These are phyloP conservation scores for Plasmodium gonderi DNA, from an alignment of 169 alveolate genomes.

Conservation along the genomic window DNA sequence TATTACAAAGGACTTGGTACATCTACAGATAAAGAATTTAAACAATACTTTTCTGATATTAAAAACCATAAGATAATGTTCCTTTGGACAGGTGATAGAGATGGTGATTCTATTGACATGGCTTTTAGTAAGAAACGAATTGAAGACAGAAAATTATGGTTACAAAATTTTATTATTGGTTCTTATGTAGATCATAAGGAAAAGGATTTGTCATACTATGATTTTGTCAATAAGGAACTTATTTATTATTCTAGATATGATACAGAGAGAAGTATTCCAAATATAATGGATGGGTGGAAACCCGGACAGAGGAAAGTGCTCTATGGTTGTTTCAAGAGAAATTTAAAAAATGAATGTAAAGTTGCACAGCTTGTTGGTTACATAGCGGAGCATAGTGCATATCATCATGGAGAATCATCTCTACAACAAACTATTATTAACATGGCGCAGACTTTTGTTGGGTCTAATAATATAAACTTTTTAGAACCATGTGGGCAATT, in stretches of 20 bases:
- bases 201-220: constrained; percentile 89
- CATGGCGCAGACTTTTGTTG: constrained; percentile 99
- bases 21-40: constrained; percentile 98
- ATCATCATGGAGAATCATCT: constrained; percentile 99
- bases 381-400: constrained; percentile 98
- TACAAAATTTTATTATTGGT: constrained; percentile 79
- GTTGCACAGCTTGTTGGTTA: constrained; percentile 96
- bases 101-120: constrained; percentile 96
- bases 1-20: constrained; percentile 99
- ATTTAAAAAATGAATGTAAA: constrained; percentile 95
- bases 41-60: constrained; percentile 98
- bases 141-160: constrained; percentile 98
- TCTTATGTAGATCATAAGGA: constrained; percentile 81
- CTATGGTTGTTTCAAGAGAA: constrained; percentile 97
- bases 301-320: constrained; percentile 99
- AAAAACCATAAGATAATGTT: constrained; percentile 94
- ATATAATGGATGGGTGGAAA: constrained; percentile 98
- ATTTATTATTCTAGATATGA: constrained; percentile 98
- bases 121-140: constrained; percentile 98
- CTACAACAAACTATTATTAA: constrained; percentile 97
- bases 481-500: constrained; percentile 98
- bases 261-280: constrained; percentile 97
- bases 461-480: constrained; percentile 92
- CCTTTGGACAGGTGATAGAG: constrained; percentile 83
- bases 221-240: constrained; percentile 98